phyloP scores from a whole-genome alignment of 1,284 basidiomycete genomes.

The Apiotrichum mycotoxinovorans region DNA sequence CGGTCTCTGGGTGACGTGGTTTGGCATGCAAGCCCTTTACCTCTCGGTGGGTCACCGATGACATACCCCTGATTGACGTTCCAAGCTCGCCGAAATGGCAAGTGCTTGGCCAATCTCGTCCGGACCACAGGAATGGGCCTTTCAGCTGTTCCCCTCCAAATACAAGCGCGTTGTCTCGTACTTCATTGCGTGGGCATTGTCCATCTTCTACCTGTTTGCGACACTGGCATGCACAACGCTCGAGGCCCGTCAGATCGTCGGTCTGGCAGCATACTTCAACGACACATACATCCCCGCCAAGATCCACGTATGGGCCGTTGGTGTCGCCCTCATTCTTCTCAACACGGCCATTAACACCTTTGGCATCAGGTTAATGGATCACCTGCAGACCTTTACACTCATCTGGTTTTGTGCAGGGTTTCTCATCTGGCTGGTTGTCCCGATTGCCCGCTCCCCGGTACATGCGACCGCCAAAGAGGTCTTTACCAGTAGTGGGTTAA shows the following conservation, averaged over 20 bases:
- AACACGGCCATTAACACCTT: constrained; percentile 5
- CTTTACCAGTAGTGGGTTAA: background rate
- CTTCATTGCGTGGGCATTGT: constrained; percentile 6
- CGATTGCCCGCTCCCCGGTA: background rate
- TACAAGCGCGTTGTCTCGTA: constrained; percentile 6
- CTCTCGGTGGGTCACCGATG: too few relatives aligned
- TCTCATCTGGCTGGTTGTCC: constrained; percentile 8
- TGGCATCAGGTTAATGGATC: constrained; percentile 5
- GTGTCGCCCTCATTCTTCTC: background rate
- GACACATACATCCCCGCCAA: background rate
- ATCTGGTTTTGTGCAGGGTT: constrained; percentile 4
- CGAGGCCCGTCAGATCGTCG: constrained; percentile 1
- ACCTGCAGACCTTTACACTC: constrained; percentile 5
- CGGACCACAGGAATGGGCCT: constrained; percentile 9
- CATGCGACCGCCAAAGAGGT: constrained; percentile 2
- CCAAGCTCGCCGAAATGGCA: constrained; percentile 6
- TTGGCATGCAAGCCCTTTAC: too few relatives aligned
- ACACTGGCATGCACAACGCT: constrained; percentile 3
- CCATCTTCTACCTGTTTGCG: constrained; percentile 4
- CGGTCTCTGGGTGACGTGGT: too few relatives aligned
- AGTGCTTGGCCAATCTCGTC: constrained; percentile 5
- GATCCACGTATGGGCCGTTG: constrained; percentile 5
- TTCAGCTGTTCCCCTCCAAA: constrained; percentile 5
- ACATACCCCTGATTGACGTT: too few relatives aligned
- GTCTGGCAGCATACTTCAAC: background rate